Evolutionary conservation across 2,329 filamentous ascomycete genomes (phyloP).

Genomic region (Nothophaeocryptopus gaeumannii): DNA sequence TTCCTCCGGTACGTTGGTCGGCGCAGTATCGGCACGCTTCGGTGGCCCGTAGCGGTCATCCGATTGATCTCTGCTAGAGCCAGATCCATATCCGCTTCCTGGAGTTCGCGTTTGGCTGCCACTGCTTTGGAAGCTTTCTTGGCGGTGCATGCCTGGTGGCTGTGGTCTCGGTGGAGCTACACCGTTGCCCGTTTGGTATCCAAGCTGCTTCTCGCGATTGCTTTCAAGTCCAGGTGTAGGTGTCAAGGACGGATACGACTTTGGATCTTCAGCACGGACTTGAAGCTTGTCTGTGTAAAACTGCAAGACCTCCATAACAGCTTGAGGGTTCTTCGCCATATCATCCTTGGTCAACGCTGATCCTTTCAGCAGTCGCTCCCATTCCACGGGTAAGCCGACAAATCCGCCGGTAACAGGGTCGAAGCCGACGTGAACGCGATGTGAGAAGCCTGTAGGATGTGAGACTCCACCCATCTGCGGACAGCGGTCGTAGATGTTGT

Average conservation of each 20-base stretch:
- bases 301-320: constrained; percentile 73
- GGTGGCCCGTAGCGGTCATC: constrained; percentile 26
- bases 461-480: constrained; percentile 97
- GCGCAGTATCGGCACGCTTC: constrained; percentile 32
- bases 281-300: constrained; percentile 79
- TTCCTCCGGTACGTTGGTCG: constrained; percentile 36
- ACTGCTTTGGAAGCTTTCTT: constrained; percentile 45
- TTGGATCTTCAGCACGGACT: constrained; percentile 69
- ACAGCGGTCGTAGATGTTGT: constrained; percentile 94
- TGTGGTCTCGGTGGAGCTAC: constrained; percentile 50
- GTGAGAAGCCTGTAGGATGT: constrained; percentile 97
- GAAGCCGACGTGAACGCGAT: constrained; percentile 95
- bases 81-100: constrained; percentile 19
- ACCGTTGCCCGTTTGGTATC: constrained; percentile 45
- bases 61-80: constrained; percentile 24
- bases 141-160: constrained; percentile 43
- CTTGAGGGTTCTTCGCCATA: constrained; percentile 86
- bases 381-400: constrained; percentile 88
- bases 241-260: constrained; percentile 64
- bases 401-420: constrained; percentile 94
- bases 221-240: constrained; percentile 60
- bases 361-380: constrained; percentile 93
- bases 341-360: constrained; percentile 98
- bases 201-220: constrained; percentile 48
- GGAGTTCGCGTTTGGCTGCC: constrained; percentile 25